A percentile compares a stretch with the other conserved stretches of the same genome.
Evolutionary conservation across 2,329 filamentous ascomycete genomes (phyloP).

Genomic region (Cladosporium colombiae): DNA sequence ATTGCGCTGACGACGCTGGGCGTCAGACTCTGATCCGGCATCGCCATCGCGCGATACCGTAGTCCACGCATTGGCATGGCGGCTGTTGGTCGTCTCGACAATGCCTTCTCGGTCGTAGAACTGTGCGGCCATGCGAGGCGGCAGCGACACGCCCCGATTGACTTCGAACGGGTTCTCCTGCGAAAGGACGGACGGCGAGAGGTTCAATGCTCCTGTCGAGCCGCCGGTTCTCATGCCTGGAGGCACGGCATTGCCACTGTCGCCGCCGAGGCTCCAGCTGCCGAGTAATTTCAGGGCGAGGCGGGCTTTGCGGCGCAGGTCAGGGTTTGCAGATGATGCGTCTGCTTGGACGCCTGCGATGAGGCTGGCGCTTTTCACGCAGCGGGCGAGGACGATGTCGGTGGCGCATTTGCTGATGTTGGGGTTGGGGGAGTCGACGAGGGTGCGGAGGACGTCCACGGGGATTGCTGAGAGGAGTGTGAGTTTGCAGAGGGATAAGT

Average conservation of each 20-base stretch:
- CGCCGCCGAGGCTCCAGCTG: not conserved
- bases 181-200: slow-evolving; percentile 7
- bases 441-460: slow-evolving; percentile 42
- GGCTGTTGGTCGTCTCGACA: not conserved
- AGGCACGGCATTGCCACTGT: not conserved
- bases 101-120: not conserved
- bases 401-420: slow-evolving; percentile 45
- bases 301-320: not conserved
- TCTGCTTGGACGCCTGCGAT: not conserved
- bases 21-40: not conserved
- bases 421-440: slow-evolving; percentile 45
- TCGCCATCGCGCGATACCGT: not conserved
- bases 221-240: slow-evolving; percentile 7
- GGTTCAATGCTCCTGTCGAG: not conserved
- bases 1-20: not conserved
- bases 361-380: not conserved
- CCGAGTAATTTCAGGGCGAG: slow-evolving; percentile 3
- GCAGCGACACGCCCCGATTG: not conserved
- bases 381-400: slow-evolving; percentile 32
- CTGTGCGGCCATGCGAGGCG: not conserved
- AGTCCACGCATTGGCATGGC: not conserved
- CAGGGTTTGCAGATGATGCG: not conserved
- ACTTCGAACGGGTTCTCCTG: slow-evolving; percentile 4
- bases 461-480: slow-evolving; percentile 39
- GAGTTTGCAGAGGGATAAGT: not conserved